A percentile compares a stretch with the other conserved stretches of the same genome.
phyloP scores from a whole-genome alignment of 2,329 filamentous ascomycete species.

The Elsinoe arachidis region DNA sequence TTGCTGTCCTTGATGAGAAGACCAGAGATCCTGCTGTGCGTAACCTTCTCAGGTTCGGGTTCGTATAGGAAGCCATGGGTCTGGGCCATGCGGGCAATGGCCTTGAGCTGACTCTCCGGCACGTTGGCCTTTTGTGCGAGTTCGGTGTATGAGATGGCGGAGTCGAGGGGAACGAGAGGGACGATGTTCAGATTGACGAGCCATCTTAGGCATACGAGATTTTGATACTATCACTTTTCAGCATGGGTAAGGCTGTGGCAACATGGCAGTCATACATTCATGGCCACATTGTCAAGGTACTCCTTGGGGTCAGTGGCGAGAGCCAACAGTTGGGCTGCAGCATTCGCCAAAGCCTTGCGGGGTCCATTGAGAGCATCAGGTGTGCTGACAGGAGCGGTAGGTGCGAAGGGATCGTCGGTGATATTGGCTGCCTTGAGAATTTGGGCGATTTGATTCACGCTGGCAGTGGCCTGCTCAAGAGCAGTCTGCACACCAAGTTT shows the following conservation, averaged over 20 bases:
- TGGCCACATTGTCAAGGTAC: conserved; percentile 18
- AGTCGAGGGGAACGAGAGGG: conserved; percentile 15
- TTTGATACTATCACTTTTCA: conserved; percentile 17
- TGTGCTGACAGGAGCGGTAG: neutral
- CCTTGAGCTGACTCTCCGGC: conserved; percentile 17
- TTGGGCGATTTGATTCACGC: conserved; percentile 8
- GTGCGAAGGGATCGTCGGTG: conserved; percentile 1
- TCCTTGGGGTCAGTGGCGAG: conserved; percentile 18
- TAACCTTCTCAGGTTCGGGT: conserved; percentile 15
- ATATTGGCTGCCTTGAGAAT: conserved; percentile 3
- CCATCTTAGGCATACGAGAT: conserved; percentile 19
- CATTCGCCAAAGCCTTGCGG: conserved; percentile 16
- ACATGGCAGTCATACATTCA: conserved; percentile 14
- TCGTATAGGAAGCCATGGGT: conserved; percentile 17
- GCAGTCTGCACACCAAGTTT: conserved; percentile 10
- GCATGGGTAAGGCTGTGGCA: neutral
- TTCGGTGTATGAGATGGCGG: conserved; percentile 4
- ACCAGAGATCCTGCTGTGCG: conserved; percentile 16
- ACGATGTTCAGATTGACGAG: conserved; percentile 17
- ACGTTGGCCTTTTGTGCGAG: conserved; percentile 12
- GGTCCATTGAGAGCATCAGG: conserved; percentile 7
- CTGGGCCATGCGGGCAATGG: conserved; percentile 20
- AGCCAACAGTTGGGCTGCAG: conserved; percentile 17
- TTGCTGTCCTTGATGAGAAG: conserved; percentile 16
- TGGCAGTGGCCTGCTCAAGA: conserved; percentile 10